Percentiles rank a stretch among this genome's conserved stretches.
phyloP scores from a whole-genome alignment of 2,329 filamentous ascomycete species.

The Aspergillus pseudotamarii region DNA sequence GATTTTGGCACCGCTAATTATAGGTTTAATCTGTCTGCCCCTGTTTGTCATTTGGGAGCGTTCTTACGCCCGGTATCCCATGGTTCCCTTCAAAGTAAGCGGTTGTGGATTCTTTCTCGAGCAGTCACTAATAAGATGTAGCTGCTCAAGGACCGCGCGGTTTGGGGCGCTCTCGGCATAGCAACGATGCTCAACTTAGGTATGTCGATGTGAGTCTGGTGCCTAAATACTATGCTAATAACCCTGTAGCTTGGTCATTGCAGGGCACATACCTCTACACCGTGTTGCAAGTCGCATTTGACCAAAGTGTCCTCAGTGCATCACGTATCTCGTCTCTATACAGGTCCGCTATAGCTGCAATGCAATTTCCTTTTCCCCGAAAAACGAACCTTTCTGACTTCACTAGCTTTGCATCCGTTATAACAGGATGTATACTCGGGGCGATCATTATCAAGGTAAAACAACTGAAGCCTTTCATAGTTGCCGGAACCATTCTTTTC shows the following conservation, averaged over 20 bases:
- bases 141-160: slow-evolving; percentile 64
- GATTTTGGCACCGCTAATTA: slow-evolving; percentile 54
- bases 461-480: slow-evolving; percentile 66
- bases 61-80: slow-evolving; percentile 50
- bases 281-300: slow-evolving; percentile 63
- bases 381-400: slow-evolving; percentile 4
- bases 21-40: slow-evolving; percentile 55
- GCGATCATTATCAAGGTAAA: slow-evolving; percentile 60
- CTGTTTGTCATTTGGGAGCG: slow-evolving; percentile 59
- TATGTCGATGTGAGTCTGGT: slow-evolving; percentile 29
- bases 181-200: slow-evolving; percentile 38
- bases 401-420: slow-evolving; percentile 54
- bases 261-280: slow-evolving; percentile 68
- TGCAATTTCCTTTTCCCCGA: background rate
- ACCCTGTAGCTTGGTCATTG: slow-evolving; percentile 56
- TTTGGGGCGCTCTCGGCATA: slow-evolving; percentile 66
- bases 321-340: slow-evolving; percentile 65
- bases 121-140: slow-evolving; percentile 15
- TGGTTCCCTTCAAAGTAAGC: slow-evolving; percentile 59
- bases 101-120: background rate
- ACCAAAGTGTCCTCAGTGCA: slow-evolving; percentile 59
- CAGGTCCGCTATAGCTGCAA: slow-evolving; percentile 30
- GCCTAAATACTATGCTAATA: slow-evolving; percentile 15
- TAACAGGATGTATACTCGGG: slow-evolving; percentile 60
- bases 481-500: slow-evolving; percentile 62